A percentile compares a stretch with the other conserved stretches of the same genome.
phyloP scores from a whole-genome alignment of 495 filamentous ascomycete genomes.

The Xylaria scruposa region DNA sequence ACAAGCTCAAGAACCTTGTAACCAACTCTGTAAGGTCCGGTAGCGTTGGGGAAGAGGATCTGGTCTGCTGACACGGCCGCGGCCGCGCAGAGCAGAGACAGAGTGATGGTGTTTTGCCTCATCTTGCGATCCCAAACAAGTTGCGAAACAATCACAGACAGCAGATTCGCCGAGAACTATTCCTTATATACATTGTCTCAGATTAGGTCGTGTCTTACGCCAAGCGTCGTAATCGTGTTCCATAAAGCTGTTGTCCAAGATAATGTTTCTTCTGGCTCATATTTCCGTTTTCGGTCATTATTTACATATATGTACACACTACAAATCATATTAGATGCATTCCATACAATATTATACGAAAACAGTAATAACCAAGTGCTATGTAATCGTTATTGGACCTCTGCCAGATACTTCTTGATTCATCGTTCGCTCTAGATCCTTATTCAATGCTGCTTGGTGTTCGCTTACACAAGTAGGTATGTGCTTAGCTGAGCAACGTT shows the following conservation, averaged over 20 bases:
- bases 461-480: neutral
- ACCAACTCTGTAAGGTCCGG: conserved; percentile 38
- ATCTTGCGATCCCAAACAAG: neutral
- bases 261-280: neutral
- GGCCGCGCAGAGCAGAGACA: conserved; percentile 10
- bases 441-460: neutral
- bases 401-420: neutral
- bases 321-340: no score
- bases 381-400: neutral
- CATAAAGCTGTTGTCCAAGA: neutral
- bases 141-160: neutral
- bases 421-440: neutral
- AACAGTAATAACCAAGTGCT: neutral
- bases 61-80: conserved; percentile 5
- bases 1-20: conserved; percentile 35
- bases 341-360: no score
- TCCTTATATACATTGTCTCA: neutral
- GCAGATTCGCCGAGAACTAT: neutral
- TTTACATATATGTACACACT: neutral
- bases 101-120: conserved; percentile 7
- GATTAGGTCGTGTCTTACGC: neutral
- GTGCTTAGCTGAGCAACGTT: neutral
- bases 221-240: neutral
- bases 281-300: neutral
- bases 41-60: conserved; percentile 23